Percentiles rank a stretch among this genome's conserved stretches.
These are phyloP conservation scores for Parascedosporium putredinis DNA, from an alignment of 2,329 filamentous ascomycete species.

Conservation along the genomic window DNA sequence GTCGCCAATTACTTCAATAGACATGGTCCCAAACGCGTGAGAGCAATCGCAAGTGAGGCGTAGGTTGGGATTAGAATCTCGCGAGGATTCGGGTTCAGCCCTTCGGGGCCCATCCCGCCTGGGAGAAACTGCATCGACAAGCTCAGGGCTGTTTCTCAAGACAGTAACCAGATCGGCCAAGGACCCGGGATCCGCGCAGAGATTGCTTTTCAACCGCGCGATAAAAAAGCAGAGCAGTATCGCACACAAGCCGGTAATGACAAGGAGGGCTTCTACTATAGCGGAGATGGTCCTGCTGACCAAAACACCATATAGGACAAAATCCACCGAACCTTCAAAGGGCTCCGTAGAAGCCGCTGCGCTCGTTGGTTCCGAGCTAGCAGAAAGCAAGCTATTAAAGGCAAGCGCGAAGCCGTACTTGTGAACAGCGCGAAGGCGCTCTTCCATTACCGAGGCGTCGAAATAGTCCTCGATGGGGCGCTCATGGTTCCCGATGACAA, in stretches of 20 bases:
- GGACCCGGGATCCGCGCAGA: constrained; percentile 18
- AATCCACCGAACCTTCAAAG: constrained; percentile 9
- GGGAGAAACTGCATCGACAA: constrained; percentile 9
- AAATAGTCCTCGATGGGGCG: constrained; percentile 5
- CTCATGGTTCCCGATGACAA: constrained; percentile 18
- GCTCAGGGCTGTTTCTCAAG: constrained; percentile 12
- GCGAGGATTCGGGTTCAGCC: no score
- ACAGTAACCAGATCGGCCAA: constrained; percentile 14
- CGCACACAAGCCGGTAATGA: constrained; percentile 13
- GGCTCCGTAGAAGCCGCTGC: constrained; percentile 8
- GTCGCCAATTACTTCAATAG: no score
- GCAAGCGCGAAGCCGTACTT: constrained; percentile 22
- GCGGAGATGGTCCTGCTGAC: constrained; percentile 23
- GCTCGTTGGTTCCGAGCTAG: no score
- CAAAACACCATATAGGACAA: constrained; percentile 18
- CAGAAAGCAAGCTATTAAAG: constrained; percentile 3
- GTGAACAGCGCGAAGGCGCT: constrained; percentile 17
- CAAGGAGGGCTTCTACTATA: constrained; percentile 19
- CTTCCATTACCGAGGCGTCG: constrained; percentile 2
- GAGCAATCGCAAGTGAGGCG: no score
- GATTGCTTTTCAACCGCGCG: constrained; percentile 2
- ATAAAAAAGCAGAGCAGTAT: constrained; percentile 13
- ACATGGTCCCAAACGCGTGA: no score
- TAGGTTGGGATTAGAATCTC: no score
- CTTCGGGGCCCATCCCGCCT: no score